Base-by-base conservation (phyloP, 2,329 filamentous ascomycete species). In the Clonostachys sp. region DNA sequence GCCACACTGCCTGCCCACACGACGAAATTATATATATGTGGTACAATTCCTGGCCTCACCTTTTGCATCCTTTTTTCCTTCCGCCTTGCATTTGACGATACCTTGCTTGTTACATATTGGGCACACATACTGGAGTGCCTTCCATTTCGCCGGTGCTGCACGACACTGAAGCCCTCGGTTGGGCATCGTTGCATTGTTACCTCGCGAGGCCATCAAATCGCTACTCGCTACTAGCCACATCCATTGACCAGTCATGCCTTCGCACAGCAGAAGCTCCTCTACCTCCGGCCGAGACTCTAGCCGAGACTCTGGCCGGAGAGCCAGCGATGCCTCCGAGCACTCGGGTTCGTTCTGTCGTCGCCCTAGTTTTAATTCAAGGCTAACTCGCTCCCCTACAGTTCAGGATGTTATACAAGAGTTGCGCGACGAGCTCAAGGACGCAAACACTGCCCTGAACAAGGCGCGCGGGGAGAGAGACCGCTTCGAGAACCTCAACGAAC, bases 401-500 rank as follows among this genome's bases (percentile, higher is more conserved):
- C 38, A 24, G 8, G 45, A 47, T 30, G 24, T 42, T n/a, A 41
- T 46, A 17, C 40, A 46, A 33, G 14, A 33, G n/a, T 51, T 57
- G 16, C 50, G 50, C 41, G 57, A 58, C 5, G 43, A 49, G 5
- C 41, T 55, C 47, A 53, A 52, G 46, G 41, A 50, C 33, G 53
- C 55, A 42, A 51, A 58, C 45, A 59, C 57, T 9, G 47, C 57
- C 40, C 47, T 59, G 44, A 59, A 60, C 54, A 56, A 54, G 46
- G 45, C 48, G 45, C 36, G 45, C 24, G 50, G 45, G 6, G 57
- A 59, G 14, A 46, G 51, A 33, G 56, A 60, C 46, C 51, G 49
- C 34, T 60, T 62, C 49, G 55, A 61, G 48, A 48, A 45, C 14
- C 53, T 53, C 43, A 53, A 58, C 38, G 58, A 64, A 35, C 52